Evolutionary conservation across 306 rosid species (phyloP), one percentile per base, ranked within the genome.

Genomic region (Lathyrus aphaca): DNA sequence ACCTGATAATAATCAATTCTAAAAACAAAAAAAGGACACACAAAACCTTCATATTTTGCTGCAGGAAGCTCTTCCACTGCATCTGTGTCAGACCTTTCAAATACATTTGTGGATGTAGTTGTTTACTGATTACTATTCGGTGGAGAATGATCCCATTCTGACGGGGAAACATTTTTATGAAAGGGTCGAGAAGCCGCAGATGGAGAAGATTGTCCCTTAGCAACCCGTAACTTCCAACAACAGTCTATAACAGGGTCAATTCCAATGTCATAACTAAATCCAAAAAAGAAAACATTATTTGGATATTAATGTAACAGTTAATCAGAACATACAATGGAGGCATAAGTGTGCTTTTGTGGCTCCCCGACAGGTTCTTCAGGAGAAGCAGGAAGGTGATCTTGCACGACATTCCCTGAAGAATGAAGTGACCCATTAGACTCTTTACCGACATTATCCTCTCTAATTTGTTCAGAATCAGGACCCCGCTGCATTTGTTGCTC

Each of bases 331-430:
- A 94, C 98, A 68, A 94, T 90, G 45, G 98, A 90, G 59, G 98
- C 98, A 68, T 94, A 94, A 54, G 98, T 94, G 77, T 88, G 97
- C 84, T 88, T 94, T 73, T 85, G 97, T 50, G 92, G 96, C 85
- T 90, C 97, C 76, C 85, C 98, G n/a, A 77, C 61, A 68, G 88
- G 71, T 78, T 90, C 97, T 56, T 88, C 98, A 54, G 86, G 90
- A 66, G 95, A 73, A 40, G 82, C 76, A 58, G 84, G 82, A 27
- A 70, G 69, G 61, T 81, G 87, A 66, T 93, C 91, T 79, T 77
- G 94, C 59, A 80, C 72, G 17, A 73, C 64, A 79, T 74, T 84
- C 81, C 68, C 79, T 3, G 80, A 51, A 68, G 78, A 77, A 78
- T 87, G 97, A 81, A 82, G 81, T 25, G 87, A 78, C 55, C 90